These are phyloP conservation scores for Zopfochytrium polystomum DNA, from an alignment of 371 early-diverging fungal species.

Conservation along the genomic window DNA sequence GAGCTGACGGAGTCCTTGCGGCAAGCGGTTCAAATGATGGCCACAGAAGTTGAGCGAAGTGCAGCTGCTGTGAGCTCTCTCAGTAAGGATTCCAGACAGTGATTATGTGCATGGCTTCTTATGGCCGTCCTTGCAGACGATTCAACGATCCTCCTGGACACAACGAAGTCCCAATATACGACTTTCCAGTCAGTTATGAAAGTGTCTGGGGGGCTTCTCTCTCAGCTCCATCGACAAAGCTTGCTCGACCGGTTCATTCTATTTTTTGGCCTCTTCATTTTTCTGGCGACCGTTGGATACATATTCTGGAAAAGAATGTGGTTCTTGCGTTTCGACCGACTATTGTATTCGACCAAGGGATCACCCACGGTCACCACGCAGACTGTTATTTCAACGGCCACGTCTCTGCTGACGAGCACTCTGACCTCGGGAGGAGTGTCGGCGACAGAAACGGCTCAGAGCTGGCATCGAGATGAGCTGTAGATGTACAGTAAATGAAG, in stretches of 20 bases:
- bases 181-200: slow-evolving; percentile 8
- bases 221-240: slow-evolving; percentile 14
- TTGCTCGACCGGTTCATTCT: slow-evolving; percentile 24
- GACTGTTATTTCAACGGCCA: not conserved
- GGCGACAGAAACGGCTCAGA: too few relatives aligned
- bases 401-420: not conserved
- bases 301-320: slow-evolving; percentile 21
- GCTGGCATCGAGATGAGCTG: too few relatives aligned
- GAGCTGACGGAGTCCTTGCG: slow-evolving; percentile 64
- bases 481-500: too few relatives aligned
- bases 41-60: slow-evolving; percentile 70
- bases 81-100: slow-evolving; percentile 49
- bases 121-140: too few relatives aligned
- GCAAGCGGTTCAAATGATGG: slow-evolving; percentile 68
- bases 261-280: slow-evolving; percentile 16
- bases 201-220: slow-evolving; percentile 3
- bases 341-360: too few relatives aligned
- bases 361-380: not conserved
- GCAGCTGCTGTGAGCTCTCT: slow-evolving; percentile 60
- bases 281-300: slow-evolving; percentile 17
- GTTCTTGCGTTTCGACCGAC: slow-evolving; percentile 11
- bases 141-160: slow-evolving; percentile 14
- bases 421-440: too few relatives aligned
- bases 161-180: slow-evolving; percentile 15
- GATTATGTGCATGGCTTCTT: too few relatives aligned